Evolutionary conservation across 2,329 filamentous ascomycete genomes (phyloP).

Genomic region (Sordariomycetes sp.): DNA sequence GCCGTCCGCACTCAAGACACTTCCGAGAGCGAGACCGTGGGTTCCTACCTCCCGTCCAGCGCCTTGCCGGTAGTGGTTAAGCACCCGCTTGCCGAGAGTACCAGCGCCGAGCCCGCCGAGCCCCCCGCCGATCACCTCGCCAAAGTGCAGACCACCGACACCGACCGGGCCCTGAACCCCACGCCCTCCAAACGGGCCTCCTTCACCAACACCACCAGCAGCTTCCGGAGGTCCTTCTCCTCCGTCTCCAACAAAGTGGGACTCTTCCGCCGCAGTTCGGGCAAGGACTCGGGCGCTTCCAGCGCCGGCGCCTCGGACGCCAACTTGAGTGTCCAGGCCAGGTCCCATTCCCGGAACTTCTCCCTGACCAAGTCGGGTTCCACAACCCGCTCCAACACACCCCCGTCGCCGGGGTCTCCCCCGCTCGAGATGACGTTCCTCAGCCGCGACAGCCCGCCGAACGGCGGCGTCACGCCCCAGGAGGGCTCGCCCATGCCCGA

Average conservation of each 20-base stretch:
- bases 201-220: not conserved
- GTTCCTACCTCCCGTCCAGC: not conserved
- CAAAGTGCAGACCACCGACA: not conserved
- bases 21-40: constrained; percentile 1
- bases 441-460: constrained; percentile 9
- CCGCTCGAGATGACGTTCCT: constrained; percentile 23
- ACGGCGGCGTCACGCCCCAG: constrained; percentile 11
- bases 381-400: constrained; percentile 33
- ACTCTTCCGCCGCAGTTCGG: not conserved
- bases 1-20: constrained; percentile 5
- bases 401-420: constrained; percentile 33
- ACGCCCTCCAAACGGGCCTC: not conserved
- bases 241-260: not conserved
- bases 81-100: not conserved
- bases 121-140: not conserved
- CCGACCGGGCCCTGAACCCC: not conserved
- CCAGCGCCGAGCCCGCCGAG: not conserved
- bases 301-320: not conserved
- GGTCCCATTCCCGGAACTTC: constrained; percentile 20
- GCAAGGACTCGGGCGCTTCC: not conserved
- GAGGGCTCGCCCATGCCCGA: constrained; percentile 21
- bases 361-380: constrained; percentile 31
- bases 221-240: not conserved
- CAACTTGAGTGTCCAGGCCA: not conserved
- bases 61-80: not conserved